Conservation (phyloP, 1,284 basidiomycete genomes). For the Xerocomus amazonicus region DNA sequence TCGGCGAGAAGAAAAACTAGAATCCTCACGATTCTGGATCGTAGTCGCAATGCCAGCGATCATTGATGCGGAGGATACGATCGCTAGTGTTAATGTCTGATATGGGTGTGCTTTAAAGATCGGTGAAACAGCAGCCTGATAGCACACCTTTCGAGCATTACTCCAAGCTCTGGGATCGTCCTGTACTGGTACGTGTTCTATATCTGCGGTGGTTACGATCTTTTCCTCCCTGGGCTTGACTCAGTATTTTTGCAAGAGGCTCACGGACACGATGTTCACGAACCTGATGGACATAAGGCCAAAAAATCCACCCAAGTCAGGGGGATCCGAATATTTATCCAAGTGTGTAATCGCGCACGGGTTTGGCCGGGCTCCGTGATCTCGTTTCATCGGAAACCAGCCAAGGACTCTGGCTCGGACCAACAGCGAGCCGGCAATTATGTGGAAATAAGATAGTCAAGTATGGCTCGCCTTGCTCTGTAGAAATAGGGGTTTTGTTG, state of each 20-base stretch:
- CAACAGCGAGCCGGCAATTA: too few relatives aligned
- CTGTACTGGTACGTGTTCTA: conserved; percentile 63
- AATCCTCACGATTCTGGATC: conserved; percentile 61
- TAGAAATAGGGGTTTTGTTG: too few relatives aligned
- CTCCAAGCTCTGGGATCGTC: conserved; percentile 82
- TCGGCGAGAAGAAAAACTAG: background rate
- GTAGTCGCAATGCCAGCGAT: conserved; percentile 67
- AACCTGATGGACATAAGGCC: conserved; percentile 16
- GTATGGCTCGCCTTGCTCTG: too few relatives aligned
- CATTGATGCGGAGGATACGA: conserved; percentile 63
- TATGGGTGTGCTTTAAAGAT: background rate
- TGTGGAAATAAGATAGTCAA: too few relatives aligned
- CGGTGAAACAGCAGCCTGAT: background rate
- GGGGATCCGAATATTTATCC: too few relatives aligned
- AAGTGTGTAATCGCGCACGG: too few relatives aligned
- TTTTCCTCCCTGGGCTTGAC: conserved; percentile 1
- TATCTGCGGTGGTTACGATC: conserved; percentile 37
- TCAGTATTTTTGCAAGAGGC: background rate
- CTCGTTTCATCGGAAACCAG: too few relatives aligned
- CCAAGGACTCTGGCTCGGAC: too few relatives aligned
- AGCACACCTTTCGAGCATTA: conserved; percentile 52
- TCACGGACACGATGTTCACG: conserved; percentile 1
- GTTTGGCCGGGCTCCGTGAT: too few relatives aligned
- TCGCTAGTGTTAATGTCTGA: conserved; percentile 52
- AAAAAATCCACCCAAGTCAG: too few relatives aligned